These are phyloP conservation scores for Aspergillus pseudoviridinutans DNA, from an alignment of 2,329 filamentous ascomycete genomes.

Conservation along the genomic window DNA sequence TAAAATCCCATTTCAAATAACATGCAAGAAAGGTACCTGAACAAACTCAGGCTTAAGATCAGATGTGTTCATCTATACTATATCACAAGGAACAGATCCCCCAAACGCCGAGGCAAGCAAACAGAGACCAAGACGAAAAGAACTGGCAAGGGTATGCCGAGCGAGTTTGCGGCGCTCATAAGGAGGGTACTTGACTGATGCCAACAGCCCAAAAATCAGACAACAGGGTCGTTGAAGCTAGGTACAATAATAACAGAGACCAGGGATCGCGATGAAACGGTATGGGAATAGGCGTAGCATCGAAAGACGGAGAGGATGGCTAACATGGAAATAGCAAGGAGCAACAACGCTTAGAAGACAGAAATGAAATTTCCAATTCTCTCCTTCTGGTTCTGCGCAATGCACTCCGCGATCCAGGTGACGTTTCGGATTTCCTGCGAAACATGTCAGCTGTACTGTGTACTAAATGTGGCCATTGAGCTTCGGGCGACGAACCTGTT, in stretches of 20 bases:
- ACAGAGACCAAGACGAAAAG: constrained; percentile 12
- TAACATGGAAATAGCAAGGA: constrained; percentile 10
- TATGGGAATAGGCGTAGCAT: constrained; percentile 11
- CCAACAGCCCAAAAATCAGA: background rate
- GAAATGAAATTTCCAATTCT: constrained; percentile 98
- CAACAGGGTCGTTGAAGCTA: constrained; percentile 6
- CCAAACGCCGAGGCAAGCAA: constrained; percentile 25
- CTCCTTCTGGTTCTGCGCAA: constrained; percentile 99
- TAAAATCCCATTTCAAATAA: background rate
- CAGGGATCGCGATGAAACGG: constrained; percentile 25
- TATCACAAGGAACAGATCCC: constrained; percentile 21
- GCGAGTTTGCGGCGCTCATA: constrained; percentile 28
- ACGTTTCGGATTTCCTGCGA: constrained; percentile 95
- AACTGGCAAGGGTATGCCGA: constrained; percentile 18
- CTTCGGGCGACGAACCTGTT: constrained; percentile 66
- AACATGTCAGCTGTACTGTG: constrained; percentile 19
- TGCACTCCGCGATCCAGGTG: constrained; percentile 99
- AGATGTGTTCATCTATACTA: constrained; percentile 17
- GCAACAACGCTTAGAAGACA: constrained; percentile 65
- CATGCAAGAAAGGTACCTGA: background rate
- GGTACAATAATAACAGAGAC: constrained; percentile 21
- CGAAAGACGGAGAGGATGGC: constrained; percentile 13
- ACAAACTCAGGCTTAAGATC: background rate
- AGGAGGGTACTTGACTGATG: background rate
- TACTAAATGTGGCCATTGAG: background rate